phyloP scores from a whole-genome alignment of 1,139 yeast genomes.

The Candida sanyaensis region DNA sequence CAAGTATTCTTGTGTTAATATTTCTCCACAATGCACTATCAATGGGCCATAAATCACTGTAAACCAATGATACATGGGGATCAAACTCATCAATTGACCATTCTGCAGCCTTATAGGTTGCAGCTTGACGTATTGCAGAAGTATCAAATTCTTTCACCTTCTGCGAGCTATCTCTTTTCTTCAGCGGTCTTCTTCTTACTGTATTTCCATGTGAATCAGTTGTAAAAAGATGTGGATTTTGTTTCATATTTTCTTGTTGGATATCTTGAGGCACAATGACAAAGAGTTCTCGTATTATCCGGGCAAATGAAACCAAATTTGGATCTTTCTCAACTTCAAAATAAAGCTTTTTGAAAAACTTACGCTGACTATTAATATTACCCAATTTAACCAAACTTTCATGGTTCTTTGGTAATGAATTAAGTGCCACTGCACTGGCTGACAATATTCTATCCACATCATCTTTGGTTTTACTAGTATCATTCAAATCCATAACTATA shows the following conservation, averaged over 20 bases:
- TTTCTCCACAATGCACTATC: constrained; percentile 71
- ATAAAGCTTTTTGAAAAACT: constrained; percentile 64
- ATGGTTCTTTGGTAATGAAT: constrained; percentile 43
- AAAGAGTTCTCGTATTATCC: constrained; percentile 69
- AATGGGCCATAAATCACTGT: constrained; percentile 66
- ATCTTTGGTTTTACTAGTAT: constrained; percentile 41
- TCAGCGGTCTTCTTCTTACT: constrained; percentile 27
- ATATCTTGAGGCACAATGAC: constrained; percentile 46
- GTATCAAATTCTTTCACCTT: constrained; percentile 26
- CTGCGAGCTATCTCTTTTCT: constrained; percentile 16
- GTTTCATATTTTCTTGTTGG: constrained; percentile 35
- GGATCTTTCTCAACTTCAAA: constrained; percentile 58
- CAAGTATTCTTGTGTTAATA: constrained; percentile 68
- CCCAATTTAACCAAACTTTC: constrained; percentile 41
- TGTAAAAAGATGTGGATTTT: constrained; percentile 44
- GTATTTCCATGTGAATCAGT: constrained; percentile 34
- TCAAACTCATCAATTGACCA: constrained; percentile 64
- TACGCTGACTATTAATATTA: constrained; percentile 39
- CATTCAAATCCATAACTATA: constrained; percentile 43
- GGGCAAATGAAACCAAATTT: constrained; percentile 64
- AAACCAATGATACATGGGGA: constrained; percentile 76
- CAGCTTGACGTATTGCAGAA: constrained; percentile 25
- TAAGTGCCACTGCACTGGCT: constrained; percentile 66
- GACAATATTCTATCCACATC: constrained; percentile 65
- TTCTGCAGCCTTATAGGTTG: constrained; percentile 41